A percentile compares a stretch with the other conserved stretches of the same genome.
These are phyloP conservation scores for Colletotrichum simmondsii DNA, from an alignment of 2,329 filamentous ascomycete genomes.

Conservation along the genomic window DNA sequence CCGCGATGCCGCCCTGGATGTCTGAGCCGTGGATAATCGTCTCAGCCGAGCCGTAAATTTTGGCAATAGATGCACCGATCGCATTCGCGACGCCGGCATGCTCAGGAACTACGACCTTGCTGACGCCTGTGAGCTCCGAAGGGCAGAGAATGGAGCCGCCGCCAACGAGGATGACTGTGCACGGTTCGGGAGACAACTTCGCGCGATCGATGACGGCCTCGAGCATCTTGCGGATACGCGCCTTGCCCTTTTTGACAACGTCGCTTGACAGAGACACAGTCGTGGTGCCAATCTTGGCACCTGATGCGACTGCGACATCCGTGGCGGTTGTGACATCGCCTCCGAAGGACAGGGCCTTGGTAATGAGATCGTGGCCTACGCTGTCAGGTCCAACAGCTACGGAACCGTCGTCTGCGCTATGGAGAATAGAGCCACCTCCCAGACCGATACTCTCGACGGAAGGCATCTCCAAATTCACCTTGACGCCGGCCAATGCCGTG, in stretches of 20 bases:
- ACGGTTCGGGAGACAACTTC: slow-evolving; percentile 37
- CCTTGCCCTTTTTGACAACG: slow-evolving; percentile 19
- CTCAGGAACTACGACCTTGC: slow-evolving; percentile 35
- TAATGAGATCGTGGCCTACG: slow-evolving; percentile 38
- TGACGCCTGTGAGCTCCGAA: slow-evolving; percentile 34
- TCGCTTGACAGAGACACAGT: neutral
- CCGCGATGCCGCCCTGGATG: slow-evolving; percentile 30
- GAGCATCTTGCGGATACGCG: slow-evolving; percentile 33
- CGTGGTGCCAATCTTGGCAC: slow-evolving; percentile 13
- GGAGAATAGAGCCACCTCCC: slow-evolving; percentile 37
- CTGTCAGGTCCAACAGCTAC: slow-evolving; percentile 39
- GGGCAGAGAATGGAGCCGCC: slow-evolving; percentile 38
- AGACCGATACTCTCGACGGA: slow-evolving; percentile 39
- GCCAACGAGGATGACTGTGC: slow-evolving; percentile 39
- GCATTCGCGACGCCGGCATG: slow-evolving; percentile 39
- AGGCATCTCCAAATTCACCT: slow-evolving; percentile 40
- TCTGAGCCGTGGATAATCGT: slow-evolving; percentile 36
- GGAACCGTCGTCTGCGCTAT: neutral
- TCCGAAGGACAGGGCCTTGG: slow-evolving; percentile 37
- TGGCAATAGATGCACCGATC: slow-evolving; percentile 38
- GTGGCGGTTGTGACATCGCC: slow-evolving; percentile 38
- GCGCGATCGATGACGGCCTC: slow-evolving; percentile 38
- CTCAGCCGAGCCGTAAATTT: slow-evolving; percentile 36
- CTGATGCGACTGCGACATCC: slow-evolving; percentile 36
- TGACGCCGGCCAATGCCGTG: slow-evolving; percentile 38